phyloP scores from a whole-genome alignment of 768 basidiomycete species.

The Lactarius trivialis region DNA sequence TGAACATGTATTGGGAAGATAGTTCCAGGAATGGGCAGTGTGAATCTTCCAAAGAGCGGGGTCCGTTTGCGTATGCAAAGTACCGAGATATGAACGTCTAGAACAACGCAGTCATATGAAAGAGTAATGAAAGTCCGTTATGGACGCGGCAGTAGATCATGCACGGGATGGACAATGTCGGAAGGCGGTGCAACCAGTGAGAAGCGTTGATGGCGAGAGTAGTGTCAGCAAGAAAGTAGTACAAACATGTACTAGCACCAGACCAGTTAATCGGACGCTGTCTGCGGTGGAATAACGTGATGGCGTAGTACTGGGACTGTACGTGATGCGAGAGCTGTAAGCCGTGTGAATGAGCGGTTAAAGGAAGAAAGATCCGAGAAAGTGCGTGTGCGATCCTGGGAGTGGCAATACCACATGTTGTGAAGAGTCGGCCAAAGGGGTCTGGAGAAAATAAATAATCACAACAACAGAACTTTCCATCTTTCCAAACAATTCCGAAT shows the following conservation, averaged over 20 bases:
- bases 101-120: slow-evolving; percentile 7
- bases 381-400: slow-evolving; percentile 8
- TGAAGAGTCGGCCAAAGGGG: slow-evolving; percentile 4
- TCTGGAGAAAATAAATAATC: background rate
- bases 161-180: slow-evolving; percentile 5
- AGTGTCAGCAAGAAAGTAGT: background rate
- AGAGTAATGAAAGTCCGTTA: slow-evolving; percentile 8
- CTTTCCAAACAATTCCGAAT: background rate
- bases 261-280: background rate
- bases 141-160: slow-evolving; percentile 15
- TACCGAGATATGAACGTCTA: slow-evolving; percentile 16
- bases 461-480: slow-evolving; percentile 3
- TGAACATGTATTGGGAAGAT: slow-evolving; percentile 8
- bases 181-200: slow-evolving; percentile 5
- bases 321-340: background rate
- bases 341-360: background rate
- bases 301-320: background rate
- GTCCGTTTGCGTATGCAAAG: slow-evolving; percentile 15
- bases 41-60: slow-evolving; percentile 17
- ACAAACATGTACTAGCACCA: background rate
- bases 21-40: slow-evolving; percentile 15
- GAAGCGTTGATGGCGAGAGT: background rate
- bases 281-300: background rate
- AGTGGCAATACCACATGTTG: slow-evolving; percentile 14
- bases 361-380: background rate